Base-by-base conservation (phyloP, 1,284 basidiomycete genomes). In the Sporisorium graminicola region DNA sequence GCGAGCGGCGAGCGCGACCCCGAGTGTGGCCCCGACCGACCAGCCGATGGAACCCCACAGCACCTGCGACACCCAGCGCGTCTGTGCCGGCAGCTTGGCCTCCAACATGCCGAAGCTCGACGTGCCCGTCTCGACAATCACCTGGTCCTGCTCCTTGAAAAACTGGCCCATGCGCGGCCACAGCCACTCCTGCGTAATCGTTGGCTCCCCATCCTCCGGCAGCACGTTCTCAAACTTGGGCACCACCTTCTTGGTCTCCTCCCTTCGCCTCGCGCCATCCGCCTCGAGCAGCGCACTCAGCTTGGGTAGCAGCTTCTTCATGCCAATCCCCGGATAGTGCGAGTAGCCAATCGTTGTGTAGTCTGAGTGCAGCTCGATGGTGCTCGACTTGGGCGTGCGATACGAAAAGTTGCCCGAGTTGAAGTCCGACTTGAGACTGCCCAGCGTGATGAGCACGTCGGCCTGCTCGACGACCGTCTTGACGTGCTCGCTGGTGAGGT, bases 31-130 rank as follows among this genome's bases (percentile, higher is more conserved):
- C 84, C 93, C 94, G 46, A 92, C 91, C 18, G 92, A 90, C 91
- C 91, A 95, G 0, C 94, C 94, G 77, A 95, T 96, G 60, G 90
- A 91, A 42, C 93, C 93, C 90, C 92, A 95, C 5, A 95, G 86
- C 44, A 94, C 78, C 89, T 85, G 79, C 29, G 84, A 83, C 81
- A 33, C 86, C 86, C 68, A 87, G 82, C 20, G 83, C 49, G 58
- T 60, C 24, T 58, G 24, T 1, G 47, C 43, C 5, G 78, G 79
- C 16, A 82, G 64, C 18, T 56, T 44, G 9, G 68, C 77, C 18
- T 80, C 67, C 1, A 79, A 29, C 58, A 70, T 68, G 8, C 71
- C 77, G 22, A 77, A 82, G 13, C 52, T 53, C 43, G 73, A 76
- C 7, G 81, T 83, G 57, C 83, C 82, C 72, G 81, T 82, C 40